Percentiles rank a stretch among this genome's conserved stretches.
Conservation (phyloP, 352 stramenopile species). For the Globisporangium solare region DNA sequence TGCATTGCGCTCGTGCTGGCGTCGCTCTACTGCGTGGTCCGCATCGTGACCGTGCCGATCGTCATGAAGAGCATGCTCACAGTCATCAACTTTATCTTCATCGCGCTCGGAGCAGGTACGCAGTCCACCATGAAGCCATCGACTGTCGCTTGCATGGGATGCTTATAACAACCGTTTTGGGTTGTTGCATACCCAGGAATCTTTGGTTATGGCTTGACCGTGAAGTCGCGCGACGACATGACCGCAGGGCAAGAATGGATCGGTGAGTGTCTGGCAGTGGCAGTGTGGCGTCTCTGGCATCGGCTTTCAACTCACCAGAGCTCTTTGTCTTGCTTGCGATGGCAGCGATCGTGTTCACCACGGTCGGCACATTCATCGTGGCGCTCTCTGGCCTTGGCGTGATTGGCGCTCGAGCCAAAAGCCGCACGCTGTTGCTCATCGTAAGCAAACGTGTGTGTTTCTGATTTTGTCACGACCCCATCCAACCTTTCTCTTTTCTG, state of each 20-base stretch:
- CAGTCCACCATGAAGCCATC: background rate
- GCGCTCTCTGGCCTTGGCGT: conserved; percentile 62
- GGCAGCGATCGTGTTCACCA: conserved; percentile 63
- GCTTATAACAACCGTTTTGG: background rate
- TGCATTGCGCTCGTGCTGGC: conserved; percentile 45
- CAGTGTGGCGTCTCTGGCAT: background rate
- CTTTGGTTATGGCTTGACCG: conserved; percentile 48
- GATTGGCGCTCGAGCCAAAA: conserved; percentile 69
- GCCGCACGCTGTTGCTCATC: conserved; percentile 65
- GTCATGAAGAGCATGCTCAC: conserved; percentile 83
- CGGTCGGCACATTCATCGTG: conserved; percentile 60
- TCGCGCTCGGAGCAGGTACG: conserved; percentile 42
- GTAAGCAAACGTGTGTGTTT: conserved; percentile 31
- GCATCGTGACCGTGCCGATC: conserved; percentile 83
- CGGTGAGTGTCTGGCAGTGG: conserved; percentile 21
- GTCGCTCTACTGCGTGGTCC: conserved; percentile 74
- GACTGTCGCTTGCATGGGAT: background rate
- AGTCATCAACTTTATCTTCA: conserved; percentile 70
- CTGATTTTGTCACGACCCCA: background rate
- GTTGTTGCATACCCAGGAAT: conserved; percentile 21
- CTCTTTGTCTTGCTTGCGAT: background rate
- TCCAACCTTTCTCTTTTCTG: background rate
- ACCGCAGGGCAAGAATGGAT: conserved; percentile 74
- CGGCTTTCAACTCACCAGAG: background rate
- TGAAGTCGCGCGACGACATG: conserved; percentile 61